Conservation (phyloP, 2,329 filamentous ascomycete genomes). For the Calonectria naviculata region DNA sequence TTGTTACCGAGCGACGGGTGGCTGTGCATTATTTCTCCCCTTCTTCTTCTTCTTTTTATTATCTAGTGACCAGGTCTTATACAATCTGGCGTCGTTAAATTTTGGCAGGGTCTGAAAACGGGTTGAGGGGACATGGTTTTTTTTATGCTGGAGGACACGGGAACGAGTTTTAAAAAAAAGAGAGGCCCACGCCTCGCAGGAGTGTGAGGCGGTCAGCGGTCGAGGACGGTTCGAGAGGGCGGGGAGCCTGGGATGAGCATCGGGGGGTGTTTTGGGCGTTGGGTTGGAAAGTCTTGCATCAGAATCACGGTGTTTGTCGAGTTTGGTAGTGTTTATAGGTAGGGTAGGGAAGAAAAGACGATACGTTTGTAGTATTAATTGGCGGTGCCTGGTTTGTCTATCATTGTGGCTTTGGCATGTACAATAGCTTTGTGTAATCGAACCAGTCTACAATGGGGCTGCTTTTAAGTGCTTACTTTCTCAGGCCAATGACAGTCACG, state of each 20-base stretch:
- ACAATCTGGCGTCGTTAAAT: conserved; percentile 10
- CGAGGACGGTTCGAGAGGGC: conserved; percentile 15
- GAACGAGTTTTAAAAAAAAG: conserved; percentile 3
- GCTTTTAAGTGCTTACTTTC: background rate
- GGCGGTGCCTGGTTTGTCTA: background rate
- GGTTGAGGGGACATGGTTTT: conserved; percentile 1
- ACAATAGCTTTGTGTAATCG: background rate
- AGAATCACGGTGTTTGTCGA: conserved; percentile 38
- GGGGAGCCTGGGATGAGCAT: conserved; percentile 27
- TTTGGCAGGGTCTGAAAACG: conserved; percentile 16
- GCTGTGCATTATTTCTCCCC: conserved; percentile 24
- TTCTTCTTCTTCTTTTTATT: conserved; percentile 15
- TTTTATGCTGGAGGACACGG: conserved; percentile 5
- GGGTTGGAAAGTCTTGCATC: conserved; percentile 40
- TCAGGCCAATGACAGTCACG: background rate
- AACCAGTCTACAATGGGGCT: background rate
- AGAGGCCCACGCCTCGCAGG: conserved; percentile 7
- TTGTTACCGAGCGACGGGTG: conserved; percentile 23
- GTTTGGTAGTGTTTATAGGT: conserved; percentile 17
- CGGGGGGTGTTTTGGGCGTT: conserved; percentile 42
- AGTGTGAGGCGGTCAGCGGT: conserved; percentile 2
- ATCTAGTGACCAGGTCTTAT: conserved; percentile 23
- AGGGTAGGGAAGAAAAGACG: conserved; percentile 9
- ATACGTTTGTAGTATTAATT: background rate
- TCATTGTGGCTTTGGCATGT: background rate